phyloP scores from a whole-genome alignment of 352 stramenopile species.

The Phytopythium mirpurense region DNA sequence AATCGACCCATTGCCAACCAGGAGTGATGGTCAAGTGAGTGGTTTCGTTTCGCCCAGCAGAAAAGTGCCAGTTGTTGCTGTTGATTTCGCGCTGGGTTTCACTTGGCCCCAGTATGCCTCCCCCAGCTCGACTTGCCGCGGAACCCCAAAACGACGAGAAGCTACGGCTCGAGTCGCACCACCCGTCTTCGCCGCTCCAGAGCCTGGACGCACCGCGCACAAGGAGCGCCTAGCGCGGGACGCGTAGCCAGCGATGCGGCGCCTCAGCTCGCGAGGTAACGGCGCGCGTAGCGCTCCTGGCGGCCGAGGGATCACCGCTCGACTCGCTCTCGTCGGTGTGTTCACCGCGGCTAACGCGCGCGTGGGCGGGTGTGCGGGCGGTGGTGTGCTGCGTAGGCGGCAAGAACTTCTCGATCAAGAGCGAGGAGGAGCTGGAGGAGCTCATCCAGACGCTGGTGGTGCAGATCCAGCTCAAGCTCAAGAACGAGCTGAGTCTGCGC shows the following conservation, averaged over 20 bases:
- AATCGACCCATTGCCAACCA: too few species aligned
- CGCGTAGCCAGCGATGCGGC: constrained; percentile 25
- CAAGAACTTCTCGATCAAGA: constrained; percentile 79
- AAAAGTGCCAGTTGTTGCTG: constrained; percentile 1
- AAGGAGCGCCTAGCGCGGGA: neutral
- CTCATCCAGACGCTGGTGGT: constrained; percentile 79
- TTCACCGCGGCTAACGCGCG: neutral
- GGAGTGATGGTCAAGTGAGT: neutral
- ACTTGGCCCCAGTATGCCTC: neutral
- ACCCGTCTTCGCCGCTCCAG: neutral
- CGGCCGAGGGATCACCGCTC: neutral
- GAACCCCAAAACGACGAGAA: neutral
- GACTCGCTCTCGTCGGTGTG: neutral
- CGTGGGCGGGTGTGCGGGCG: constrained; percentile 1
- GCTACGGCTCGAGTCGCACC: neutral
- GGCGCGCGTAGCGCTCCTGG: neutral
- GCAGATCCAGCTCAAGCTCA: constrained; percentile 84
- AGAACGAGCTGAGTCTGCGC: constrained; percentile 75
- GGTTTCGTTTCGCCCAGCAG: neutral
- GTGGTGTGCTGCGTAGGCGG: constrained; percentile 16
- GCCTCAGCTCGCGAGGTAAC: constrained; percentile 49
- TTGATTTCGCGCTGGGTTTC: neutral
- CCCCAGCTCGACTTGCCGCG: neutral
- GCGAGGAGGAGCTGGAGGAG: constrained; percentile 79
- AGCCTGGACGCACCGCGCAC: neutral